Evolutionary conservation across 2,329 filamentous ascomycete genomes (phyloP).

Genomic region (Fusarium sp.): DNA sequence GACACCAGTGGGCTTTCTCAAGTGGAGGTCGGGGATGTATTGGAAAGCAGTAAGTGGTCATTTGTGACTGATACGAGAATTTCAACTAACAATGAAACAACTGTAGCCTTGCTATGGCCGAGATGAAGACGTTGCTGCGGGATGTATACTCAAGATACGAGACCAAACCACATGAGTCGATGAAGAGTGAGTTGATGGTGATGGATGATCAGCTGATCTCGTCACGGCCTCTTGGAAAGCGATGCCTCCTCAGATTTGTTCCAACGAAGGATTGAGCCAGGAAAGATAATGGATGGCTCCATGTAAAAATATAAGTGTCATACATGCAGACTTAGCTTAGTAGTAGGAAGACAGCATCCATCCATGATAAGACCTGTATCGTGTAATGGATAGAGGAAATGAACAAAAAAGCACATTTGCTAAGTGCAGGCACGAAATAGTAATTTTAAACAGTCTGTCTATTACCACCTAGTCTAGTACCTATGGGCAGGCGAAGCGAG

Average conservation of each 20-base stretch:
- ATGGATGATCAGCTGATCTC: constrained; percentile 77
- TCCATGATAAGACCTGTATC: neutral
- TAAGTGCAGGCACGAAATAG: neutral
- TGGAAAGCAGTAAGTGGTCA: constrained; percentile 70
- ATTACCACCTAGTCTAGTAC: neutral
- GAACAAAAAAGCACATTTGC: neutral
- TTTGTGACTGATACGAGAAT: neutral
- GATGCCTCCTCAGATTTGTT: constrained; percentile 65
- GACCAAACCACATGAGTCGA: constrained; percentile 65
- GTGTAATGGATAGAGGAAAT: neutral
- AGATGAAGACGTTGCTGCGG: constrained; percentile 75
- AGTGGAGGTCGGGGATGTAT: constrained; percentile 73
- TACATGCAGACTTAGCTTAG: neutral
- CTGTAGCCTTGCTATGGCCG: constrained; percentile 66
- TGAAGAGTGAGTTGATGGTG: constrained; percentile 68
- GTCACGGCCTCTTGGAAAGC: constrained; percentile 69
- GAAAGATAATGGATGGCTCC: neutral
- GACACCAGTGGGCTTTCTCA: constrained; percentile 73
- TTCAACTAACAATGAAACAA: neutral
- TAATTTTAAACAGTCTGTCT: neutral
- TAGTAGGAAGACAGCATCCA: neutral
- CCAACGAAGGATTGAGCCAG: constrained; percentile 42
- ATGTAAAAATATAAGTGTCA: neutral
- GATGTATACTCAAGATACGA: constrained; percentile 69
- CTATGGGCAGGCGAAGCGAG: no score